A percentile compares a stretch with the other conserved stretches of the same genome.
These are phyloP conservation scores for Talaromyces sp. DNA, from an alignment of 2,329 filamentous ascomycete species.

Conservation along the genomic window DNA sequence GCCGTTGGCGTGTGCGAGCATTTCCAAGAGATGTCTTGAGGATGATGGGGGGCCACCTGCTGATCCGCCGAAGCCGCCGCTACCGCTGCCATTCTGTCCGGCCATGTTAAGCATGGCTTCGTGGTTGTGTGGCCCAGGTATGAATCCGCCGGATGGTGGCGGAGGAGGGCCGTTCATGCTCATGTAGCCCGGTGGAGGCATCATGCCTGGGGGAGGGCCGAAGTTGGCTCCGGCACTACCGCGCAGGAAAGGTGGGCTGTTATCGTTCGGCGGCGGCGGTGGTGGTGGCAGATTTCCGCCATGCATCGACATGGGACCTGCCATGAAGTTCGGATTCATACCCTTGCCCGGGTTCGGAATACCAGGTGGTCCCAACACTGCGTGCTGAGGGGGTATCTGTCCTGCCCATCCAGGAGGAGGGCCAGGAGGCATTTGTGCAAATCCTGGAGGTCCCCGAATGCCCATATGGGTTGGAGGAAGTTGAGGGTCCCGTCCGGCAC, in stretches of 20 bases:
- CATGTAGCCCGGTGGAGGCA: conserved; percentile 46
- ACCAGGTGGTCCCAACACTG: conserved; percentile 38
- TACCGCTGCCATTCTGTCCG: conserved; percentile 33
- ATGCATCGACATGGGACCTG: conserved; percentile 37
- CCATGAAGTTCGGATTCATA: conserved; percentile 37
- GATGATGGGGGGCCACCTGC: conserved; percentile 37
- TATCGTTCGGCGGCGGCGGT: conserved; percentile 30
- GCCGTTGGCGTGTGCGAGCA: conserved; percentile 41
- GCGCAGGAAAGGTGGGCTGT: conserved; percentile 39
- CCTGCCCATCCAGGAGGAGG: conserved; percentile 39
- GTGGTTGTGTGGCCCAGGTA: conserved; percentile 32
- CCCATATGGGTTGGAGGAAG: conserved; percentile 30
- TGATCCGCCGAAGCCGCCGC: conserved; percentile 34
- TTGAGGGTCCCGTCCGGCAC: conserved; percentile 5
- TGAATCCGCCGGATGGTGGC: conserved; percentile 30
- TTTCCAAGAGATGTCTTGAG: conserved; percentile 42
- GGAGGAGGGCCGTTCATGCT: conserved; percentile 39
- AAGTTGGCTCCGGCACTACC: conserved; percentile 28
- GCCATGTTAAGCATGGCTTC: conserved; percentile 40
- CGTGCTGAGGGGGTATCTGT: conserved; percentile 35
- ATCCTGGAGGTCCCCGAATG: conserved; percentile 44
- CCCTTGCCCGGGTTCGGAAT: conserved; percentile 37
- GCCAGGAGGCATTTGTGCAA: conserved; percentile 38
- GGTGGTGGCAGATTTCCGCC: conserved; percentile 25
- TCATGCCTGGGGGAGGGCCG: conserved; percentile 43